Base-by-base conservation (phyloP, 1,284 basidiomycete genomes). In the Fomitiporia mediterranea region DNA sequence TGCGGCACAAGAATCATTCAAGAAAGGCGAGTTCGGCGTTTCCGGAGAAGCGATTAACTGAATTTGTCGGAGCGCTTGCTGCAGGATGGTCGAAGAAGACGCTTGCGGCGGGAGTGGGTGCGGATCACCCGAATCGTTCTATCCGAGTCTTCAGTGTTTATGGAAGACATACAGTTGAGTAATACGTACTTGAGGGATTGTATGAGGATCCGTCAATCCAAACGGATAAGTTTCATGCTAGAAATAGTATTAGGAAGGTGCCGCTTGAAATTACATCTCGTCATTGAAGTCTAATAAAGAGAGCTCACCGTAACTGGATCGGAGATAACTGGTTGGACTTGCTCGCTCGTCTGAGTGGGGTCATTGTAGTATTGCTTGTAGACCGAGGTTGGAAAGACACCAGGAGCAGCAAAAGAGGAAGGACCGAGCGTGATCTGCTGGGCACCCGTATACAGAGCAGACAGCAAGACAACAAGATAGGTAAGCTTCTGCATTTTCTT, bases 251-350 rank as follows among this genome's bases (percentile, higher is more conserved):
- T n/a, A n/a, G n/a, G n/a, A n/a, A n/a, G n/a, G n/a, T n/a, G n/a
- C n/a, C n/a, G n/a, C n/a, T n/a, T n/a, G n/a, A n/a, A n/a, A n/a
- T n/a, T n/a, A n/a, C n/a, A n/a, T n/a, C n/a, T n/a, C n/a, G n/a
- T 40, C 11, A 21, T 49, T 19, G 17, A 11, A 37, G 25, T 17
- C 17, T n/a, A 52, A 63, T 15, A 2, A n/a, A 6, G 15, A 62
- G 21, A 52, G 63, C 72, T 62, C 67, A 84, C 86, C 28, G 74
- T 74, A 21, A 87, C 76, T 8, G 83, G 82, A 64, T 89, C 85
- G 2, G 83, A 79, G 48, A 89, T 78, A 53, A 86, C 74, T 32
- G 86, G 88, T 66, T 89, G 84, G 3, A 81, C 80, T 66, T 89
- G 84, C 3, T 74, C 78, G 15, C 75, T 75, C 1, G 86, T 88